Evolutionary conservation across 2,329 filamentous ascomycete species (phyloP).

Genomic region (Cadophora sp.): DNA sequence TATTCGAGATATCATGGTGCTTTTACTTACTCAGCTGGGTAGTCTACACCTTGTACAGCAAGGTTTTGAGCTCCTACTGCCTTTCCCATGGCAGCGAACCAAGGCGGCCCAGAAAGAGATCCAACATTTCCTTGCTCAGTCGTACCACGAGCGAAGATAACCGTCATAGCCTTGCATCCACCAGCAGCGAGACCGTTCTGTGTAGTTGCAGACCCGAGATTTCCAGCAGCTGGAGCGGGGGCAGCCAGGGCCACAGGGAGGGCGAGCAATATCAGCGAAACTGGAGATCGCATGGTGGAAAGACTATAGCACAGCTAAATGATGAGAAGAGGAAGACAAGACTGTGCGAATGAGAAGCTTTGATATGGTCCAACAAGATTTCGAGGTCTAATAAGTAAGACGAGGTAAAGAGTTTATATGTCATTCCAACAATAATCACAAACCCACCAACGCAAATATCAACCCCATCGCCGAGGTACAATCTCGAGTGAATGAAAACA

Average conservation of each 20-base stretch:
- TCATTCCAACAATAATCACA: neutral
- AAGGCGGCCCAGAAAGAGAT: slow-evolving; percentile 54
- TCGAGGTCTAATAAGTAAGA: neutral
- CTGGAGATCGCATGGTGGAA: neutral
- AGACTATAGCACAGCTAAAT: neutral
- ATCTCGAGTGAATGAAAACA: neutral
- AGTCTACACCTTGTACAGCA: slow-evolving; percentile 60
- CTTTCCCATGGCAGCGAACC: slow-evolving; percentile 53
- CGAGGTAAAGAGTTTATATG: slow-evolving; percentile 4
- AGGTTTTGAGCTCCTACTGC: slow-evolving; percentile 52
- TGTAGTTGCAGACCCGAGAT: slow-evolving; percentile 21
- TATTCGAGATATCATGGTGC: too few species aligned
- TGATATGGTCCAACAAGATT: neutral
- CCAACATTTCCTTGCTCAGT: slow-evolving; percentile 60
- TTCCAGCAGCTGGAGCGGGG: neutral
- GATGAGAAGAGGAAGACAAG: neutral
- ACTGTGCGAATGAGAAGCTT: neutral
- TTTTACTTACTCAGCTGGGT: slow-evolving; percentile 51
- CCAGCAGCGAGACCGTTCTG: slow-evolving; percentile 39
- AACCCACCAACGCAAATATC: neutral
- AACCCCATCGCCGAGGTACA: neutral
- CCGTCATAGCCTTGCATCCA: slow-evolving; percentile 54
- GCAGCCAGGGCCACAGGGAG: slow-evolving; percentile 13
- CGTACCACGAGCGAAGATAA: slow-evolving; percentile 64
- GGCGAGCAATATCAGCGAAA: neutral